Percentiles rank a stretch among this genome's conserved stretches.
phyloP scores from a whole-genome alignment of 371 early-diverging fungal genomes.

The Mortierella sp. region DNA sequence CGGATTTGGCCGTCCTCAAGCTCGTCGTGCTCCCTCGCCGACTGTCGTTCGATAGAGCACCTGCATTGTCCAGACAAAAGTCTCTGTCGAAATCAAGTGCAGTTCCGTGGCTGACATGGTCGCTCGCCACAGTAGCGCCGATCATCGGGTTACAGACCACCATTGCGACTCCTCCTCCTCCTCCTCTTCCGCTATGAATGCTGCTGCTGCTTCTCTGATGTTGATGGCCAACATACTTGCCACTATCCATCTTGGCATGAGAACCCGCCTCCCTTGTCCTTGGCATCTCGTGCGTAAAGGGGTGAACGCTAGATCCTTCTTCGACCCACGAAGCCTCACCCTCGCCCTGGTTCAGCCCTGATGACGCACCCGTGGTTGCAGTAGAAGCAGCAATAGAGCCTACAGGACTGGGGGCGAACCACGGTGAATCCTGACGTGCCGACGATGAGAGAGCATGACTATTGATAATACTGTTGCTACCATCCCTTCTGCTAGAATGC shows the following conservation, averaged over 20 bases:
- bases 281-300: background rate
- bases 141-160: background rate
- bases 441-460: background rate
- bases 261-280: background rate
- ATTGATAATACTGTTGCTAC: background rate
- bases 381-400: background rate
- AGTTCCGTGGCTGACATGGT: slow-evolving; percentile 28
- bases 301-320: slow-evolving; percentile 7
- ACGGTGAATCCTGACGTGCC: background rate
- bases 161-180: background rate
- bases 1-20: slow-evolving; percentile 14
- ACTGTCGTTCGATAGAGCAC: background rate
- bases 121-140: slow-evolving; percentile 7
- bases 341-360: background rate
- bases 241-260: slow-evolving; percentile 49
- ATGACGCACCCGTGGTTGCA: background rate
- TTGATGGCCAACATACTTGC: slow-evolving; percentile 37
- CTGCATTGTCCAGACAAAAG: slow-evolving; percentile 11
- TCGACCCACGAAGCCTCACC: background rate
- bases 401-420: background rate
- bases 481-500: background rate
- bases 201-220: slow-evolving; percentile 14
- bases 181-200: slow-evolving; percentile 1
- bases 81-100: slow-evolving; percentile 19
- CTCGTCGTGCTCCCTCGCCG: slow-evolving; percentile 45